Conservation (phyloP, 2,329 filamentous ascomycete genomes). For the Graphium sp. region DNA sequence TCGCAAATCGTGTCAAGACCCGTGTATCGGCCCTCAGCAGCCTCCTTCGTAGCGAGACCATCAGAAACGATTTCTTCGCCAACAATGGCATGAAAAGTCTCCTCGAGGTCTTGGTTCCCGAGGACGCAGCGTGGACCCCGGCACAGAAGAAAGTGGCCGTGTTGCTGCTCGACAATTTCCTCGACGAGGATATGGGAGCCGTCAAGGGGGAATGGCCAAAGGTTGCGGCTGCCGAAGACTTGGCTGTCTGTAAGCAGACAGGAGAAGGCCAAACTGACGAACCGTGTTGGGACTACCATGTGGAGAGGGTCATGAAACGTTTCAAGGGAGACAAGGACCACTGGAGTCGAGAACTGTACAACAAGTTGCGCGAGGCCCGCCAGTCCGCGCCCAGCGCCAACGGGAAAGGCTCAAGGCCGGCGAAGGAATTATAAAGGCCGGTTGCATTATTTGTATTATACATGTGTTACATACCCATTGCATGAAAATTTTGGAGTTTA, state of each 20-base stretch:
- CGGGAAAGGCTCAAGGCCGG: conserved; percentile 9
- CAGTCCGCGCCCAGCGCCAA: conserved; percentile 10
- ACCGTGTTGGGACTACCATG: conserved; percentile 42
- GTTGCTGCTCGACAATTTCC: conserved; percentile 45
- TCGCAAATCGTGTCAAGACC: too few species aligned
- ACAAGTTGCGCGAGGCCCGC: conserved; percentile 15
- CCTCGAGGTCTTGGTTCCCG: conserved; percentile 30
- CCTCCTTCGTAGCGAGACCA: conserved; percentile 33
- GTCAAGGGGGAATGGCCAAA: conserved; percentile 37
- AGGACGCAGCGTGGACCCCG: conserved; percentile 28
- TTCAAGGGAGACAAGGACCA: conserved; percentile 18
- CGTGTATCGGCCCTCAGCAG: conserved; percentile 36
- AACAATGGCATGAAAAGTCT: conserved; percentile 35
- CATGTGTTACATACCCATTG: too few species aligned
- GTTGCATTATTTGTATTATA: background rate
- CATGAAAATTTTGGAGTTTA: too few species aligned
- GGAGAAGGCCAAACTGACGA: conserved; percentile 16
- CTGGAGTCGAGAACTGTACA: conserved; percentile 27
- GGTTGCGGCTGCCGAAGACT: conserved; percentile 14
- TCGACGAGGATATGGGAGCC: conserved; percentile 49
- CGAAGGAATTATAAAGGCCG: conserved; percentile 7
- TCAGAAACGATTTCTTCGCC: conserved; percentile 38
- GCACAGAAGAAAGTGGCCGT: conserved; percentile 37
- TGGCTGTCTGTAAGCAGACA: conserved; percentile 18
- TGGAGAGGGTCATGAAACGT: conserved; percentile 19